These are phyloP conservation scores for Crithidia sp. DNA, from an alignment of 208 protist species.

Conservation along the genomic window DNA sequence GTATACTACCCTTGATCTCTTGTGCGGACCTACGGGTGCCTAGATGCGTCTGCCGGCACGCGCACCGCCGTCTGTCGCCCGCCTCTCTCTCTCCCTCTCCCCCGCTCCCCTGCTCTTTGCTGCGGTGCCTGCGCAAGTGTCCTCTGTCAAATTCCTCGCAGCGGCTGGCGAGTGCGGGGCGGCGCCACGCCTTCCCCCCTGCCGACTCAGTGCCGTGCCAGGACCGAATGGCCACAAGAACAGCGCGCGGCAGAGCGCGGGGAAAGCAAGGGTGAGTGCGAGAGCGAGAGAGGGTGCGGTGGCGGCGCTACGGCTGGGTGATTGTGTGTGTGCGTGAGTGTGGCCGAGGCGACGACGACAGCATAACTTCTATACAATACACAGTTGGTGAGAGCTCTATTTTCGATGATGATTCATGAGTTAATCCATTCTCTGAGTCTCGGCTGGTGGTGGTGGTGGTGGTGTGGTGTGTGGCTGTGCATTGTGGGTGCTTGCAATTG, in stretches of 20 bases:
- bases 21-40: slow-evolving; percentile 68
- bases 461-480: neutral
- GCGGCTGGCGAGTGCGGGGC: slow-evolving; percentile 19
- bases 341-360: slow-evolving; percentile 37
- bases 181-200: neutral
- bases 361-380: slow-evolving; percentile 38
- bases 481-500: neutral
- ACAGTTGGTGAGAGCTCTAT: slow-evolving; percentile 49
- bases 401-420: slow-evolving; percentile 44
- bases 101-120: neutral
- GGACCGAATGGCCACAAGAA: slow-evolving; percentile 33
- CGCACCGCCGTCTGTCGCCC: neutral
- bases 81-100: neutral
- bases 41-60: slow-evolving; percentile 28
- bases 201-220: slow-evolving; percentile 25
- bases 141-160: slow-evolving; percentile 37
- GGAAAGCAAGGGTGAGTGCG: too few species aligned
- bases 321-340: slow-evolving; percentile 4
- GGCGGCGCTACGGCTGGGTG: too few species aligned
- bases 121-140: neutral
- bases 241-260: neutral
- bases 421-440: slow-evolving; percentile 61
- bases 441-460: neutral
- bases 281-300: too few species aligned
- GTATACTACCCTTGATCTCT: slow-evolving; percentile 61